These are phyloP conservation scores for Lasiosphaeris hirsuta DNA, from an alignment of 495 filamentous ascomycete genomes.

Conservation along the genomic window DNA sequence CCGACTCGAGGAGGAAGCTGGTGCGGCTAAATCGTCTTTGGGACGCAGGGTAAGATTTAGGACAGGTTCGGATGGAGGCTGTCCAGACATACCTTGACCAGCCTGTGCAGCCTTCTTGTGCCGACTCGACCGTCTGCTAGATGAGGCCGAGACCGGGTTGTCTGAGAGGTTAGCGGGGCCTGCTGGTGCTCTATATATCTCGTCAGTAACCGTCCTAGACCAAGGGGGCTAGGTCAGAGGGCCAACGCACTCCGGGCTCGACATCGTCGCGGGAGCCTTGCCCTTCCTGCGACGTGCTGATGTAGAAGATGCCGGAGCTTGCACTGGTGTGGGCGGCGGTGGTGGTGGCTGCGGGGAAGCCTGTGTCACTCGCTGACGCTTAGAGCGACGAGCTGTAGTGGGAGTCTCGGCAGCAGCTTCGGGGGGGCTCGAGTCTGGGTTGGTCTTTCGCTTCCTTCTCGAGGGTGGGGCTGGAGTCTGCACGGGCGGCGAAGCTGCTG, in stretches of 20 bases:
- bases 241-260: conserved; percentile 68
- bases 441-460: conserved; percentile 41
- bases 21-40: conserved; percentile 18
- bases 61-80: background rate
- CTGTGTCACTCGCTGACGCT: conserved; percentile 47
- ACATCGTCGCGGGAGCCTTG: conserved; percentile 69
- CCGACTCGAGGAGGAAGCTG: conserved; percentile 39
- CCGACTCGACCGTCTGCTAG: conserved; percentile 66
- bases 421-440: conserved; percentile 27
- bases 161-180: conserved; percentile 30
- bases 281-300: conserved; percentile 56
- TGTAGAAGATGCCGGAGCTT: conserved; percentile 33
- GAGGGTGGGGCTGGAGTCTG: conserved; percentile 29
- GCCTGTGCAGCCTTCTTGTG: conserved; percentile 55
- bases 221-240: background rate
- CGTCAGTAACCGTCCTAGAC: conserved; percentile 13
- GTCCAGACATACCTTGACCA: conserved; percentile 26
- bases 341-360: conserved; percentile 20
- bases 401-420: conserved; percentile 28
- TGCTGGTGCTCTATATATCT: conserved; percentile 30
- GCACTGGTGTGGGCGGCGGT: conserved; percentile 21
- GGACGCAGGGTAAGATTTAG: conserved; percentile 18
- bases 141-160: conserved; percentile 45
- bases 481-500: conserved; percentile 41
- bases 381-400: conserved; percentile 48